These are phyloP conservation scores for Xylariaceae sp. DNA, from an alignment of 2,329 filamentous ascomycete genomes.

Conservation along the genomic window DNA sequence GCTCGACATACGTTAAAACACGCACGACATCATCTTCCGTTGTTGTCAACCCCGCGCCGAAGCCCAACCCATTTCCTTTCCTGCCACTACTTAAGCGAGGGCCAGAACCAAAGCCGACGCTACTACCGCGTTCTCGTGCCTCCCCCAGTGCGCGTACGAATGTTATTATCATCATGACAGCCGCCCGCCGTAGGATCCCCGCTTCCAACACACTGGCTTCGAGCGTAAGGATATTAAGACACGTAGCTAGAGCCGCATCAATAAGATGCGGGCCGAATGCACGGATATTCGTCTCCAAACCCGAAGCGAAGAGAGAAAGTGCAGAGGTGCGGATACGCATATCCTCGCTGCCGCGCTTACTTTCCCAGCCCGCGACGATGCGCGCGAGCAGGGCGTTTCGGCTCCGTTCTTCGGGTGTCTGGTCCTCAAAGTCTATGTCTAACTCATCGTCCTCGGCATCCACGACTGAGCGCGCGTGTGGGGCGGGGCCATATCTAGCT, in stretches of 20 bases:
- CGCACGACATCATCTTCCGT: conserved; percentile 67
- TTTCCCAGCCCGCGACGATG: conserved; percentile 72
- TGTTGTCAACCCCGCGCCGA: conserved; percentile 50
- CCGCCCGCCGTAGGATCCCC: conserved; percentile 70
- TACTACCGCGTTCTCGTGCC: conserved; percentile 45
- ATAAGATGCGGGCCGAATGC: conserved; percentile 60
- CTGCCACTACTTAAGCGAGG: conserved; percentile 38
- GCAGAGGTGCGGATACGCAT: conserved; percentile 72
- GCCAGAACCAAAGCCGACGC: not conserved
- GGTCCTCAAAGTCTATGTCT: conserved; percentile 34
- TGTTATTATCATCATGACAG: conserved; percentile 66
- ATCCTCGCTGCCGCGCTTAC: conserved; percentile 70
- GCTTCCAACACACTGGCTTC: conserved; percentile 65
- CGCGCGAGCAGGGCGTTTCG: conserved; percentile 58
- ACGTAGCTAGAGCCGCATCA: conserved; percentile 65
- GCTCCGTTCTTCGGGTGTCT: conserved; percentile 46
- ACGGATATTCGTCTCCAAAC: conserved; percentile 64
- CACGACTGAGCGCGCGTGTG: not conserved
- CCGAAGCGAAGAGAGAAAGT: conserved; percentile 66
- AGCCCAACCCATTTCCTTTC: conserved; percentile 57
- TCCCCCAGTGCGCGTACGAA: conserved; percentile 66
- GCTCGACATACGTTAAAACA: conserved; percentile 67
- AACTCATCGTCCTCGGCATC: conserved; percentile 22
- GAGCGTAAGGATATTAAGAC: conserved; percentile 65
- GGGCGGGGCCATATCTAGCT: not conserved